Base-by-base conservation (phyloP, 129 eudicot species). In the Flaveria brownii region DNA sequence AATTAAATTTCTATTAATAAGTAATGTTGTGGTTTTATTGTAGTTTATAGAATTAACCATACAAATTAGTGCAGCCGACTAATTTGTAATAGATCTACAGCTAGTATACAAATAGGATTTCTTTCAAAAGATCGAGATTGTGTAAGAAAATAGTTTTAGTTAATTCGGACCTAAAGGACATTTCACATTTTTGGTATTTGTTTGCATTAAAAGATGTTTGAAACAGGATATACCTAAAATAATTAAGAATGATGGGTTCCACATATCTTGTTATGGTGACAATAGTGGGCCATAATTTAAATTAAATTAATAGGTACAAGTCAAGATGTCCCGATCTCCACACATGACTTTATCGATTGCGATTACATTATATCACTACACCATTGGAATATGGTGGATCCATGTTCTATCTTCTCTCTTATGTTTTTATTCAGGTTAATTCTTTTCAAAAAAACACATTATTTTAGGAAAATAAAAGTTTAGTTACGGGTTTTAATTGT, bases 261-360 rank as follows among this genome's bases (percentile, higher is more conserved):
- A 80, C 77, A 76, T 63, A 72, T 70, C 75, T 71, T 75, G 82
- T 80, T 70, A 70, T 77, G 77, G 84, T 76, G 82, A 68, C 70
- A 75, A 71, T 65, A 54, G 81, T 70, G 56, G 81, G 85, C 65
- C 28, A 56, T 66, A 50, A 50, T 43, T 73, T 56, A 33, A 80
- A 55, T 80, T 61, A 80, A 74, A 75, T 46, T 45, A 61, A 74
- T 80, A 72, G 78, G 80, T 51, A 80, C 71, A 70, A 81, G 85
- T 75, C 81, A 81, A 74, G 72, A 54, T 65, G 68, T 75, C 76
- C 57, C 73, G 30, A 71, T 75, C 81, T 72, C 77, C 86, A 73
- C 95, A 89, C 95, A 86, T 89, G 91, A 84, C 91, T 80, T 87
- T 84, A 85, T 85, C 84, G 84, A 90, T 87, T 87, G 85, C 82